phyloP scores from a whole-genome alignment of 1,139 yeast species.

The Candida tetrigidarum region DNA sequence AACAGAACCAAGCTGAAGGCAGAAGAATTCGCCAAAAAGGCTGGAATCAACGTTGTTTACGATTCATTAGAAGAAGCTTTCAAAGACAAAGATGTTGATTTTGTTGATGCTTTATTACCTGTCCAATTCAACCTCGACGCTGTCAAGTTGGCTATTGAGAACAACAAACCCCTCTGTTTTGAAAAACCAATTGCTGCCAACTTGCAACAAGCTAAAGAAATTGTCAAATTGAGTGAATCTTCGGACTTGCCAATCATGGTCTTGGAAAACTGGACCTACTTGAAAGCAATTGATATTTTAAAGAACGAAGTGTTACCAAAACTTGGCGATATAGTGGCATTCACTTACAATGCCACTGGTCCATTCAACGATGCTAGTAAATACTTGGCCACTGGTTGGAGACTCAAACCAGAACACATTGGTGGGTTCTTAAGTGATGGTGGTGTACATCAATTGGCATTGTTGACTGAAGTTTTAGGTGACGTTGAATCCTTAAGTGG shows the following conservation, averaged over 20 bases:
- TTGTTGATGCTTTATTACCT: conserved; percentile 85
- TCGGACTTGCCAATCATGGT: conserved; percentile 71
- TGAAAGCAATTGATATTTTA: conserved; percentile 56
- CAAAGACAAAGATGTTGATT: conserved; percentile 64
- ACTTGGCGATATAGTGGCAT: conserved; percentile 78
- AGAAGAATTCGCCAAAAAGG: conserved; percentile 70
- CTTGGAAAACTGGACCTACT: conserved; percentile 85
- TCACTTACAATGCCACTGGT: conserved; percentile 82
- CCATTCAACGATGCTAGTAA: conserved; percentile 68
- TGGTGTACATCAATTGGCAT: conserved; percentile 93
- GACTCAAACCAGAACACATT: conserved; percentile 85
- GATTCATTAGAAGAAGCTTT: conserved; percentile 68
- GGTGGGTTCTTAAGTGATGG: conserved; percentile 94
- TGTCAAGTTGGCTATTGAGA: conserved; percentile 65
- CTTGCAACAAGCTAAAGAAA: conserved; percentile 74
- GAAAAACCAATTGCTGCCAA: conserved; percentile 95
- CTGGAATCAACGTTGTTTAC: conserved; percentile 61
- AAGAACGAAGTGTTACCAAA: conserved; percentile 57
- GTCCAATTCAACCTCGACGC: conserved; percentile 75
- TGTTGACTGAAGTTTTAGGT: conserved; percentile 84
- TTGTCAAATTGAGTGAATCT: conserved; percentile 64
- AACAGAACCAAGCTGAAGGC: conserved; percentile 89
- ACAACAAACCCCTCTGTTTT: conserved; percentile 75
- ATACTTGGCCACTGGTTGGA: conserved; percentile 79
- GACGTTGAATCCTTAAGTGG: conserved; percentile 70